Conservation (phyloP, 2,329 filamentous ascomycete genomes). For the Calcarisporium arbuscula region DNA sequence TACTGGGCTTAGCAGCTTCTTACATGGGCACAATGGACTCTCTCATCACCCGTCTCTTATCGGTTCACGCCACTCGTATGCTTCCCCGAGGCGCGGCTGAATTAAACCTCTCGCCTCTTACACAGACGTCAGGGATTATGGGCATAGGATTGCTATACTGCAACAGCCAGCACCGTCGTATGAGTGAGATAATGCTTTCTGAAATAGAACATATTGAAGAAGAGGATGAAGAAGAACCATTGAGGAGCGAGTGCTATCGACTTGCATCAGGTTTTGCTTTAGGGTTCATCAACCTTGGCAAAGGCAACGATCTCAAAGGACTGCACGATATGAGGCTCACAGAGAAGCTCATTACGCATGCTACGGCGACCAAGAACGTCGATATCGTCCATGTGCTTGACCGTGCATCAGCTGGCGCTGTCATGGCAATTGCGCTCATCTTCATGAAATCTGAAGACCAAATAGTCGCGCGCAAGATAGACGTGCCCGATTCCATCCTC, state of each 20-base stretch:
- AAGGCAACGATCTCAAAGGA: constrained; percentile 79
- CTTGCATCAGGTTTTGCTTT: constrained; percentile 89
- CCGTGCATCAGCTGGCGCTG: constrained; percentile 86
- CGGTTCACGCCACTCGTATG: constrained; percentile 94
- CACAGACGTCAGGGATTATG: constrained; percentile 95
- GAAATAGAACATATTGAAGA: constrained; percentile 84
- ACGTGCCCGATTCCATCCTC: constrained; percentile 81
- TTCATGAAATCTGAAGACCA: constrained; percentile 96
- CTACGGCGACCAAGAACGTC: constrained; percentile 84
- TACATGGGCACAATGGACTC: constrained; percentile 98
- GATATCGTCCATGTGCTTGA: constrained; percentile 90
- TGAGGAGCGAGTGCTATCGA: constrained; percentile 93
- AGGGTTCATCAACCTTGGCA: constrained; percentile 90
- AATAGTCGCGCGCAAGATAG: constrained; percentile 81
- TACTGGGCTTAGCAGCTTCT: constrained; percentile 86
- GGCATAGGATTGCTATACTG: constrained; percentile 92
- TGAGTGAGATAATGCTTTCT: constrained; percentile 98
- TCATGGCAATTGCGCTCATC: constrained; percentile 82
- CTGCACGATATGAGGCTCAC: constrained; percentile 91
- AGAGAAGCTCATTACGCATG: constrained; percentile 78
- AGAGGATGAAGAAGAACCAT: constrained; percentile 74
- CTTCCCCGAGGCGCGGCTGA: constrained; percentile 87
- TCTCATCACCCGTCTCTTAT: constrained; percentile 84
- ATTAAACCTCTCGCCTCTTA: constrained; percentile 84
- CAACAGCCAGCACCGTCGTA: constrained; percentile 90